Base-by-base conservation (phyloP, 768 basidiomycete species). In the Cubamyces lactineus region DNA sequence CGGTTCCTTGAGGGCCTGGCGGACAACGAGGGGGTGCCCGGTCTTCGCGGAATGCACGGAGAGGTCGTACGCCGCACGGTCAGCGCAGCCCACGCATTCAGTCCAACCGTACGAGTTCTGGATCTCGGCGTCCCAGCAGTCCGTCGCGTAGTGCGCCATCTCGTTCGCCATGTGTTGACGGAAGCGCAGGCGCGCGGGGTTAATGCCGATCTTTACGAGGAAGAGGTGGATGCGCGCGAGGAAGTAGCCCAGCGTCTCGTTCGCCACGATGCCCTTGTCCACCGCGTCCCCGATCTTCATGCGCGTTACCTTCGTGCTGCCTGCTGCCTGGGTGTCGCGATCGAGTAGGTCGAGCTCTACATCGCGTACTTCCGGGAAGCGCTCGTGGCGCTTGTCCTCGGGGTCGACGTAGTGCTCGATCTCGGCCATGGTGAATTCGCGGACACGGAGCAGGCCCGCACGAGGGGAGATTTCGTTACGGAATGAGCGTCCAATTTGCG, bases 121-220 rank as follows among this genome's bases (percentile, higher is more conserved):
- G 66, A 98, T 98, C 79, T 99, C 97, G 45, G 96, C 97, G 72
- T 99, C 97, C 97, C 97, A 99, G 76, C 97, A 99, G 77, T 98
- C 96, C 41, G 94, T 86, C 57, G 97, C 96, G 74, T 99, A 99
- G 75, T 98, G 97, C 1, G 97, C 97, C 96, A 98, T 98, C 80
- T 98, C 97, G 77, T 98, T 99, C 40, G 78, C 84, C 97, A 98
- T 98, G 74, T 99, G 97, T 72, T 99, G 97, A 38, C 97, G 83
- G 85, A 98, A 98, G 54, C 97, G 86, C 65, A 98, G 79, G 8
- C 94, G 85, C 49, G 72, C 64, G 15, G 89, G 87, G 78, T 96
- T 81, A 75, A 99, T 89, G 62, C 96, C 97, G 70, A 98, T 93
- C 76, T 91, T 91, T 67, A 87, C 69, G 53, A 98, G 81, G 84